These are phyloP conservation scores for Balakata baccata DNA, from an alignment of 345 rosid genomes.

Conservation along the genomic window DNA sequence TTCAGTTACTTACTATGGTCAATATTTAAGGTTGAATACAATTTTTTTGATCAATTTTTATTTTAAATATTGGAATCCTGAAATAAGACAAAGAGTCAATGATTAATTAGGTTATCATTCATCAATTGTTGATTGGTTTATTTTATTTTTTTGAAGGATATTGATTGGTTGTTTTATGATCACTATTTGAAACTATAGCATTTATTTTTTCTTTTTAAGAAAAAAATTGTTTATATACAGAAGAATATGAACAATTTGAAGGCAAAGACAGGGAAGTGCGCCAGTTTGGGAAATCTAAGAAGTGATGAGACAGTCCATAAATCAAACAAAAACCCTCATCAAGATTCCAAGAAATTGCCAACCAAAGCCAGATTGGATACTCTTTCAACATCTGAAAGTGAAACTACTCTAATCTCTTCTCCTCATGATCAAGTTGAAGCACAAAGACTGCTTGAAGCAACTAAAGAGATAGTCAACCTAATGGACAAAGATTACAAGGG, in stretches of 20 bases:
- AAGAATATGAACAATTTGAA: conserved; percentile 9
- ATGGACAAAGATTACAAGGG: conserved; percentile 41
- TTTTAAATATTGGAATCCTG: no score
- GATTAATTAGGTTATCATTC: no score
- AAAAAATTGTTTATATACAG: background rate
- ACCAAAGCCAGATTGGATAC: conserved; percentile 17
- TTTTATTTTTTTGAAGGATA: no score
- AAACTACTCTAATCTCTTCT: background rate
- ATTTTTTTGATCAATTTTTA: no score
- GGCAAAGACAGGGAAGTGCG: conserved; percentile 12
- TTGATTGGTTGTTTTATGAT: no score
- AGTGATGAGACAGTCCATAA: conserved; percentile 14
- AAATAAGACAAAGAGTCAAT: no score
- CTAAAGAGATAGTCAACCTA: conserved; percentile 34
- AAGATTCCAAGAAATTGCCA: conserved; percentile 22
- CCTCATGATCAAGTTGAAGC: conserved; percentile 17
- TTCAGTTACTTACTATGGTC: no score
- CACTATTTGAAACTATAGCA: no score
- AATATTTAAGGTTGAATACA: no score
- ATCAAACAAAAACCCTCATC: conserved; percentile 12
- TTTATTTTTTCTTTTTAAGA: no score
- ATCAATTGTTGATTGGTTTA: no score
- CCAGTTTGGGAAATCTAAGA: conserved; percentile 20
- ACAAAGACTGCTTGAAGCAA: conserved; percentile 33
- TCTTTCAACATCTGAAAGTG: conserved; percentile 9